phyloP scores from a whole-genome alignment of 495 filamentous ascomycete species.

The Achaetomiella virescens region DNA sequence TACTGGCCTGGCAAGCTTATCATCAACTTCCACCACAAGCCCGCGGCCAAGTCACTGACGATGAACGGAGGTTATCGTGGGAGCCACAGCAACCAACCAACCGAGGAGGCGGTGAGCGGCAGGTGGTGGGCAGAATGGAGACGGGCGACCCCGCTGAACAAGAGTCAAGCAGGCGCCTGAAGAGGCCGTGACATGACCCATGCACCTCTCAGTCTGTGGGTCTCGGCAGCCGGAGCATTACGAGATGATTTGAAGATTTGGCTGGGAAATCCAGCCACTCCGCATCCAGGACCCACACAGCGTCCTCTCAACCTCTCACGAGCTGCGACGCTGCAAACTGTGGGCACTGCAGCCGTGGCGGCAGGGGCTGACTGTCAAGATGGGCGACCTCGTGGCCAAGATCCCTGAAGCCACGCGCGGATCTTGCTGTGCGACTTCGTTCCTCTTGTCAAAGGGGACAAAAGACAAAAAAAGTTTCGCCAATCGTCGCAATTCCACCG shows the following conservation, averaged over 20 bases:
- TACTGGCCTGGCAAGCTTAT: no score
- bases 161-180: slow-evolving; percentile 3
- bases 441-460: no score
- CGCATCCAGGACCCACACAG: no score
- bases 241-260: background rate
- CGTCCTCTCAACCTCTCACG: no score
- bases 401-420: slow-evolving; percentile 37
- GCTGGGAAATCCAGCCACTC: background rate
- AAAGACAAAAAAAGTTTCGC: no score
- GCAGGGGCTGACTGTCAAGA: slow-evolving; percentile 20
- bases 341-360: slow-evolving; percentile 11
- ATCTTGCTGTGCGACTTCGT: slow-evolving; percentile 13
- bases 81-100: no score
- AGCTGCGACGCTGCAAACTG: no score
- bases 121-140: background rate
- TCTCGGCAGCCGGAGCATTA: background rate
- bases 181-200: slow-evolving; percentile 4
- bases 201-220: background rate
- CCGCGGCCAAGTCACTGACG: no score
- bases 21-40: no score
- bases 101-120: background rate
- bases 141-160: background rate
- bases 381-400: slow-evolving; percentile 18
- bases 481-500: no score
- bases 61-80: no score